These are phyloP conservation scores for Chaetoceros tenuissimus DNA, from an alignment of 108 stramenopile genomes.

Conservation along the genomic window DNA sequence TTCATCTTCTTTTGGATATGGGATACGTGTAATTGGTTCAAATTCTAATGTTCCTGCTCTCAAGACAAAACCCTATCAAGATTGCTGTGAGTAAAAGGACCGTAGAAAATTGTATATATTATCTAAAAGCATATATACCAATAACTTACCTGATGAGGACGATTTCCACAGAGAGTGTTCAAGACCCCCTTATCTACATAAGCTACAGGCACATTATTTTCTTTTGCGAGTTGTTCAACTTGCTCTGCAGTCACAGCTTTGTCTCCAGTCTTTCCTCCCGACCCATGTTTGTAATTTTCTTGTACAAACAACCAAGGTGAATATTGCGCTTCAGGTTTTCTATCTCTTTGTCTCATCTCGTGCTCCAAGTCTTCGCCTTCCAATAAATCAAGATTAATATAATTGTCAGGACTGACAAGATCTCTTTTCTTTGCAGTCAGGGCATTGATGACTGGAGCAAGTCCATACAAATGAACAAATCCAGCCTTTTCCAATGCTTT, in stretches of 20 bases:
- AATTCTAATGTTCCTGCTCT: slow-evolving; percentile 69
- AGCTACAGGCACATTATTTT: slow-evolving; percentile 40
- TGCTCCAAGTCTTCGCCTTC: slow-evolving; percentile 9
- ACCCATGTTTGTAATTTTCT: slow-evolving; percentile 24
- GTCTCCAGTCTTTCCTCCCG: slow-evolving; percentile 24
- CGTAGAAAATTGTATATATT: background rate
- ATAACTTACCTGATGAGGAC: slow-evolving; percentile 83
- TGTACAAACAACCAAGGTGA: slow-evolving; percentile 73
- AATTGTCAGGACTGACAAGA: slow-evolving; percentile 29
- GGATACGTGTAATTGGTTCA: slow-evolving; percentile 37
- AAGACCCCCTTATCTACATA: slow-evolving; percentile 78
- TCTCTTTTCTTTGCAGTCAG: slow-evolving; percentile 53
- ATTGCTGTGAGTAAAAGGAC: background rate
- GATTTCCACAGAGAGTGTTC: slow-evolving; percentile 74
- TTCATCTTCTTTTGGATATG: slow-evolving; percentile 17
- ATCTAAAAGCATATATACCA: background rate
- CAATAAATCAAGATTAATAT: slow-evolving; percentile 21
- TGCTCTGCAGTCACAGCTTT: slow-evolving; percentile 45
- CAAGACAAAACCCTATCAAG: slow-evolving; percentile 57
- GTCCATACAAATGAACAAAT: slow-evolving; percentile 76
- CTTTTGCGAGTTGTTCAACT: slow-evolving; percentile 46
- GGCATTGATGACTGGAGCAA: slow-evolving; percentile 75
- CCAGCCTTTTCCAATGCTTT: slow-evolving; percentile 61
- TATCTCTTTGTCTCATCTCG: slow-evolving; percentile 8
- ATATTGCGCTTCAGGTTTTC: slow-evolving; percentile 63